A percentile compares a stretch with the other conserved stretches of the same genome.
phyloP scores from a whole-genome alignment of 352 stramenopile genomes.

The Phytopythium helicoides region DNA sequence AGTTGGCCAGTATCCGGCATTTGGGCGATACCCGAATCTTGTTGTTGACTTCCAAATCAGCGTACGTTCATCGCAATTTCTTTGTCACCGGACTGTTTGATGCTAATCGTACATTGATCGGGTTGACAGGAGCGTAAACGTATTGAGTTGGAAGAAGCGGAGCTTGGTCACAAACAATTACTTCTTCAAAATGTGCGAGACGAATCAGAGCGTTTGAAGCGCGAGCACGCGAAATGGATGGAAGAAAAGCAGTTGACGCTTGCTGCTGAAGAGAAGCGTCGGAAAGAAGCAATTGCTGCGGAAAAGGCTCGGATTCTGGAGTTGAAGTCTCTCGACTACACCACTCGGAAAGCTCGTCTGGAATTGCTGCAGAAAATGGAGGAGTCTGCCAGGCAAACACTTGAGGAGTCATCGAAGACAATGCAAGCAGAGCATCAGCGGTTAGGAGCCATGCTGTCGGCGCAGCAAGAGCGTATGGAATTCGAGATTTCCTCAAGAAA shows the following conservation, averaged over 20 bases:
- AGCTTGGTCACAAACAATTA: conserved; percentile 60
- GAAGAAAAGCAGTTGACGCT: conserved; percentile 55
- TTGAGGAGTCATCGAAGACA: conserved; percentile 62
- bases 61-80: conserved; percentile 34
- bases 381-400: conserved; percentile 44
- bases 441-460: conserved; percentile 43
- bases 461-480: conserved; percentile 58
- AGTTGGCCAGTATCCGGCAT: conserved; percentile 75
- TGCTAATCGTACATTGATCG: conserved; percentile 7
- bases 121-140: conserved; percentile 66
- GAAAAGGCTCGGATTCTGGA: conserved; percentile 69
- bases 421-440: conserved; percentile 63
- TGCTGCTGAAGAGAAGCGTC: conserved; percentile 56
- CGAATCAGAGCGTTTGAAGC: conserved; percentile 50
- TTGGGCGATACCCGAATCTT: conserved; percentile 74
- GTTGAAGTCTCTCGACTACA: conserved; percentile 67
- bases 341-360: conserved; percentile 61
- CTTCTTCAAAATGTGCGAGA: conserved; percentile 54
- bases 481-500: conserved; percentile 69
- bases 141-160: conserved; percentile 74
- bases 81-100: not conserved
- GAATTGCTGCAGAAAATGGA: conserved; percentile 67
- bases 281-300: conserved; percentile 48
- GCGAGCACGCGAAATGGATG: conserved; percentile 65
- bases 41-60: conserved; percentile 84